Conservation (phyloP, 148 eudicot genomes). For the Spergularia marina region DNA sequence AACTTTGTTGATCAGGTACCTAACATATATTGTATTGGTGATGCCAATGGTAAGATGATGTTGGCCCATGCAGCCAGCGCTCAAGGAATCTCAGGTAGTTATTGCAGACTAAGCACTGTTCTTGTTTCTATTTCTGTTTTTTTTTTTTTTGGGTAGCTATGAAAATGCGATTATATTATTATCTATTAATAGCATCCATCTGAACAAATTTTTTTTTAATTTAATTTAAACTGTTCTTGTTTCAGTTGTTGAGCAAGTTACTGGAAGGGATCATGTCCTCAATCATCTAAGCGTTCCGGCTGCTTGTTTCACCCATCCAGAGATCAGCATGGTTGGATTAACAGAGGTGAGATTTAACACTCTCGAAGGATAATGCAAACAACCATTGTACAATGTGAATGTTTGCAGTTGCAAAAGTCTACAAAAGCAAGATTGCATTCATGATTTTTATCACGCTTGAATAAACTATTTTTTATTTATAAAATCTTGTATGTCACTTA, state of each 20-base stretch:
- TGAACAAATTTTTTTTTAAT: neutral
- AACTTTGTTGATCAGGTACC: conserved; percentile 60
- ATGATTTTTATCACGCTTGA: neutral
- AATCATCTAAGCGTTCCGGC: conserved; percentile 95
- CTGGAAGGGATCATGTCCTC: conserved; percentile 85
- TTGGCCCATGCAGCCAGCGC: conserved; percentile 99
- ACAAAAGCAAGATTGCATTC: neutral
- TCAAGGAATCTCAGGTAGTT: conserved; percentile 89
- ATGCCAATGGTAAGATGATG: conserved; percentile 99
- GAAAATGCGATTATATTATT: no score
- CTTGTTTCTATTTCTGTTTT: no score
- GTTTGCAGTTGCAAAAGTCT: neutral
- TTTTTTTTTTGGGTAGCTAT: no score
- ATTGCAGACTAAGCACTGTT: neutral
- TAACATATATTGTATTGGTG: conserved; percentile 95
- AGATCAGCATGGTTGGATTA: conserved; percentile 97
- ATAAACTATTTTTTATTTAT: no score
- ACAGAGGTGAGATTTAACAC: conserved; percentile 68
- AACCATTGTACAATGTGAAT: neutral
- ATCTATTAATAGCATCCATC: no score
- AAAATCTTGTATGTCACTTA: neutral
- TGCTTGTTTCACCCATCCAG: conserved; percentile 99
- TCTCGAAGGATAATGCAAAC: neutral
- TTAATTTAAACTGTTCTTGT: conserved; percentile 10
- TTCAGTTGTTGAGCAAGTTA: conserved; percentile 93